Percentiles rank a stretch among this genome's conserved stretches.
phyloP scores from a whole-genome alignment of 352 stramenopile genomes.

The Phytophthora ohioensis region DNA sequence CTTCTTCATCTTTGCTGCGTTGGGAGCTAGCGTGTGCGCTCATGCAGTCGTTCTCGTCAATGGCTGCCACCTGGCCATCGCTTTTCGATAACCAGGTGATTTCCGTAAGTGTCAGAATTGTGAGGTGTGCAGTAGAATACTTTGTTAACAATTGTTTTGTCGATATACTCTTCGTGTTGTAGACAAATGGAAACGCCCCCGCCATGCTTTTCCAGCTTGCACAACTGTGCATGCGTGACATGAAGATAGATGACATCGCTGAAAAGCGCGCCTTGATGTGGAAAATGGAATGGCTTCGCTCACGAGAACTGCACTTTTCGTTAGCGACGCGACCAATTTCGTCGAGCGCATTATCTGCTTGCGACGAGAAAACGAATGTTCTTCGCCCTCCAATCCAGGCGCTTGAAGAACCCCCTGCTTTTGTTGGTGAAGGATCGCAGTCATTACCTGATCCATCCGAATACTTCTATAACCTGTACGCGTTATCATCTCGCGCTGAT shows the following conservation, averaged over 20 bases:
- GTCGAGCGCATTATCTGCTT: slow-evolving; percentile 40
- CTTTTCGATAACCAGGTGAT: slow-evolving; percentile 75
- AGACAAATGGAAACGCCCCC: slow-evolving; percentile 70
- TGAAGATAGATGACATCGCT: slow-evolving; percentile 48
- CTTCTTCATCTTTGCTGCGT: slow-evolving; percentile 34
- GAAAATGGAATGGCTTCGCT: slow-evolving; percentile 59
- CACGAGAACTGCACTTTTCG: slow-evolving; percentile 49
- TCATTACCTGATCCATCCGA: slow-evolving; percentile 36
- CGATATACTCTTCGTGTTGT: slow-evolving; percentile 9
- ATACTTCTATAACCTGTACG: slow-evolving; percentile 79
- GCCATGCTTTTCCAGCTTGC: slow-evolving; percentile 70
- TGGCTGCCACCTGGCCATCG: slow-evolving; percentile 54
- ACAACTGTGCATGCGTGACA: slow-evolving; percentile 55
- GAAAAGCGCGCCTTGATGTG: slow-evolving; percentile 45
- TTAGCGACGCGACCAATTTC: slow-evolving; percentile 57
- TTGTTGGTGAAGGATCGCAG: slow-evolving; percentile 15
- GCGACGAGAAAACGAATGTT: slow-evolving; percentile 45
- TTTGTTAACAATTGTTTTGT: slow-evolving; percentile 4
- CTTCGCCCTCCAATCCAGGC: slow-evolving; percentile 30
- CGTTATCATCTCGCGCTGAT: slow-evolving; percentile 67
- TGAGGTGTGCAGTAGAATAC: not conserved
- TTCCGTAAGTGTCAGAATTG: slow-evolving; percentile 40
- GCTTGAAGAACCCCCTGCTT: slow-evolving; percentile 22
- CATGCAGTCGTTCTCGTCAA: slow-evolving; percentile 61
- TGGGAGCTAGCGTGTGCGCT: slow-evolving; percentile 65